Evolutionary conservation across 306 rosid species (phyloP), one percentile per base, ranked within the genome.

Genomic region (Macrotyloma uniflorum): DNA sequence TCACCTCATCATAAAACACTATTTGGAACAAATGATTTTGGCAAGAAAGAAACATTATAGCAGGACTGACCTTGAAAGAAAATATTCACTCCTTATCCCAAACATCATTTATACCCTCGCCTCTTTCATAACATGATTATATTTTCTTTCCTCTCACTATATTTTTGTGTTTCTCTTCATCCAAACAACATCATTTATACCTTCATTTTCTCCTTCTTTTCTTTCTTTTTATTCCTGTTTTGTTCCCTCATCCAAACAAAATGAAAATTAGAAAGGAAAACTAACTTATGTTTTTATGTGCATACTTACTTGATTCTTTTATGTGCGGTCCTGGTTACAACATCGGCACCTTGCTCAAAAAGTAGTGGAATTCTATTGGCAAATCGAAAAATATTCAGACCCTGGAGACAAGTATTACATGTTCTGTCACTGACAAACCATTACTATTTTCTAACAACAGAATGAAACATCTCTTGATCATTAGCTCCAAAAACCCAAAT

Each of bases 261-360:
- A 20, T 30, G 12, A 61, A 30, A 30, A 55, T 47, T 58, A 61
- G 35, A 45, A 36, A 69, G 15, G 30, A 20, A 46, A 35, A 45
- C 11, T 64, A 69, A 72, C 75, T 26, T 50, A 30, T 53, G 72
- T 38, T 79, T 28, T 15, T 58, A 70, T 47, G 38, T 12, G 13
- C 50, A 33, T 13, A 70, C 93, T 71, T 85, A 92, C 97, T 92
- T 94, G 86, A 94, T 94, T 84, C 98, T 89, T 91, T 92, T 92
- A n/a, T 86, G 88, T 64, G 97, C 91, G 7, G 95, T 94, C 85
- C 98, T 86, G 79, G 97, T 94, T 64, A 94, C 98, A 64, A 94
- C 98, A 82, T 94, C 98, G 14, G 98, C 98, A 58, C 98, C 98
- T 88, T 94, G 98, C 95, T 94, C 98, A 77, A 94, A 94, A 84